Conservation (phyloP, 2,329 filamentous ascomycete genomes). For the Sporothrix pallida region DNA sequence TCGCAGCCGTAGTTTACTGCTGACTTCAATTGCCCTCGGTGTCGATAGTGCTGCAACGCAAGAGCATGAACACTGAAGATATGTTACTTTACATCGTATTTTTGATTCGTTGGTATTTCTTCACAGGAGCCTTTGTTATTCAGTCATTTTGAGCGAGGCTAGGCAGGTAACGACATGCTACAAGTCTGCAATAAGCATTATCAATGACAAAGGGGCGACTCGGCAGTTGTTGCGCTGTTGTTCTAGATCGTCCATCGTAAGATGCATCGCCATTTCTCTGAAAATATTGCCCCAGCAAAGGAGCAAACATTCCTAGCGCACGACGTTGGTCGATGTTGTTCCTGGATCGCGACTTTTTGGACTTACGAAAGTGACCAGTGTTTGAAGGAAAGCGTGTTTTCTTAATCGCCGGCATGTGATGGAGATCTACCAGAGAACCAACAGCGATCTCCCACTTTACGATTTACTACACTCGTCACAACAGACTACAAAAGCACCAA, state of each 20-base stretch:
- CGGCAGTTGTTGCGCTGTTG: neutral
- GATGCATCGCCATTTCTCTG: neutral
- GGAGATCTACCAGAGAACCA: neutral
- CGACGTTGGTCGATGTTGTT: neutral
- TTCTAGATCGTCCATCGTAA: neutral
- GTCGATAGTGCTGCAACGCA: neutral
- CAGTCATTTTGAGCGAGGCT: neutral
- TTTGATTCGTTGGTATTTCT: neutral
- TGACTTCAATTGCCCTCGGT: neutral
- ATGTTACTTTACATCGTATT: neutral
- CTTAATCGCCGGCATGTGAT: neutral
- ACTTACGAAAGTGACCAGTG: neutral
- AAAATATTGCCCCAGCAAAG: conserved; percentile 13
- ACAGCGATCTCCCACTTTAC: neutral
- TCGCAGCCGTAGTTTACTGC: neutral
- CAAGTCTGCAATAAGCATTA: too few relatives aligned
- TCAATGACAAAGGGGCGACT: conserved; percentile 9
- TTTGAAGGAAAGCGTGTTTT: neutral
- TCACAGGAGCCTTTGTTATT: neutral
- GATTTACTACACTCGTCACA: neutral
- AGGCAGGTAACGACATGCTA: neutral
- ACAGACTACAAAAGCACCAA: neutral
- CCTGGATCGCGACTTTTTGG: neutral
- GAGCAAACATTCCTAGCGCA: conserved; percentile 21
- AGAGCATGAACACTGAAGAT: neutral